Conservation (phyloP, 352 stramenopile genomes). For the Pythium coloratum region DNA sequence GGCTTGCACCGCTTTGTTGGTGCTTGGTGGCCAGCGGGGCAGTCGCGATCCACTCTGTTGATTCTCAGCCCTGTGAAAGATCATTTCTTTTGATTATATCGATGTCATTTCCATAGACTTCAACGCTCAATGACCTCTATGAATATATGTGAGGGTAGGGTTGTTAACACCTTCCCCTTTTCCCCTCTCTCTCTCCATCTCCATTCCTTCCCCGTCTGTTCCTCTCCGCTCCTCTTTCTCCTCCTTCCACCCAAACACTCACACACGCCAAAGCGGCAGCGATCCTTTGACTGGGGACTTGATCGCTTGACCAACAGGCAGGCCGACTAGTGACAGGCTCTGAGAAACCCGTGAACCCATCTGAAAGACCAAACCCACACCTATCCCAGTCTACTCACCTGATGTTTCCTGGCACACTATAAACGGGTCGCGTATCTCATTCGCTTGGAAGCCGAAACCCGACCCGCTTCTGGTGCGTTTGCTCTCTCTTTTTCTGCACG, state of each 20-base stretch:
- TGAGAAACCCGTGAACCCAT: neutral
- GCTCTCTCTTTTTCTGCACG: slow-evolving; percentile 31
- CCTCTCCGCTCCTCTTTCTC: slow-evolving; percentile 4
- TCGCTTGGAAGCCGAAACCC: neutral
- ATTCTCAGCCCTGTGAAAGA: slow-evolving; percentile 2
- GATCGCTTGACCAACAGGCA: neutral
- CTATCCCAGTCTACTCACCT: neutral
- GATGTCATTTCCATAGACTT: neutral
- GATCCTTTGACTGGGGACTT: slow-evolving; percentile 2
- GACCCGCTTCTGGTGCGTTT: neutral
- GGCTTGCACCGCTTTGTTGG: slow-evolving; percentile 1
- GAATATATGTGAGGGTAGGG: neutral
- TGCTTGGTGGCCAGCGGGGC: slow-evolving; percentile 3
- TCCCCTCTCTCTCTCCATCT: neutral
- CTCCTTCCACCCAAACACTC: slow-evolving; percentile 5
- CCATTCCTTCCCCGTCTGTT: slow-evolving; percentile 8
- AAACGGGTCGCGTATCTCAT: neutral
- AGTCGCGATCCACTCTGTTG: slow-evolving; percentile 1
- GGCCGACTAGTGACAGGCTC: neutral
- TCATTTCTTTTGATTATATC: neutral
- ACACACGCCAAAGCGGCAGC: neutral
- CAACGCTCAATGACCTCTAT: neutral
- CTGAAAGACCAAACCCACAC: neutral
- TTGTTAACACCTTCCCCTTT: neutral
- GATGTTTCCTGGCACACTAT: too few relatives aligned